phyloP scores from a whole-genome alignment of 2,329 filamentous ascomycete species.

The Trichophyton rubrum region DNA sequence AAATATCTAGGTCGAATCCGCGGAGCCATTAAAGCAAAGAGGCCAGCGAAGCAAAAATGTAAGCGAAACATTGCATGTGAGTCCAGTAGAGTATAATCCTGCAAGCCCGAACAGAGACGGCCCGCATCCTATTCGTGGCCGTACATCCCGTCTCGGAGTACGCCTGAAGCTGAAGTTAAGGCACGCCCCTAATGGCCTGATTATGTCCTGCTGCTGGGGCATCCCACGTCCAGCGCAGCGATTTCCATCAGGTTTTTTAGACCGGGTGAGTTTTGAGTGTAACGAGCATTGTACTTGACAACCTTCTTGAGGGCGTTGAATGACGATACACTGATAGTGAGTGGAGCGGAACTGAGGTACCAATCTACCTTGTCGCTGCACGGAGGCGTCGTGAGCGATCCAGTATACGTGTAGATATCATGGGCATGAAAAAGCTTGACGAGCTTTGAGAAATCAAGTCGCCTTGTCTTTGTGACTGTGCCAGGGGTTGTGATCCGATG shows the following conservation, averaged over 20 bases:
- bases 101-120: no score
- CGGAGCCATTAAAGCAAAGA: no score
- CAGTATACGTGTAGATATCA: constrained; percentile 32
- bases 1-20: no score
- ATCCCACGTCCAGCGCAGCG: neutral
- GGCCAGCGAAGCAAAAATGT: no score
- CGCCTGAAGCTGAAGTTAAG: no score
- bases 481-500: neutral
- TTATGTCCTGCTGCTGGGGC: neutral
- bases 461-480: neutral
- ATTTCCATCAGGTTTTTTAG: neutral
- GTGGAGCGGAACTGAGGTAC: constrained; percentile 36
- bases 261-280: constrained; percentile 7
- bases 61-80: no score
- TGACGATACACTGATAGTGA: constrained; percentile 36
- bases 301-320: constrained; percentile 41
- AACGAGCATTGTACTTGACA: constrained; percentile 18
- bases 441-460: neutral
- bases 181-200: neutral
- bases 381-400: constrained; percentile 51
- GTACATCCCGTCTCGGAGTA: no score
- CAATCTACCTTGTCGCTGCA: constrained; percentile 47
- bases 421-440: neutral
- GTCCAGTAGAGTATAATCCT: no score
- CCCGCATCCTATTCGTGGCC: no score